These are phyloP conservation scores for Coprinellus micaceus DNA, from an alignment of 768 basidiomycete species.

Conservation along the genomic window DNA sequence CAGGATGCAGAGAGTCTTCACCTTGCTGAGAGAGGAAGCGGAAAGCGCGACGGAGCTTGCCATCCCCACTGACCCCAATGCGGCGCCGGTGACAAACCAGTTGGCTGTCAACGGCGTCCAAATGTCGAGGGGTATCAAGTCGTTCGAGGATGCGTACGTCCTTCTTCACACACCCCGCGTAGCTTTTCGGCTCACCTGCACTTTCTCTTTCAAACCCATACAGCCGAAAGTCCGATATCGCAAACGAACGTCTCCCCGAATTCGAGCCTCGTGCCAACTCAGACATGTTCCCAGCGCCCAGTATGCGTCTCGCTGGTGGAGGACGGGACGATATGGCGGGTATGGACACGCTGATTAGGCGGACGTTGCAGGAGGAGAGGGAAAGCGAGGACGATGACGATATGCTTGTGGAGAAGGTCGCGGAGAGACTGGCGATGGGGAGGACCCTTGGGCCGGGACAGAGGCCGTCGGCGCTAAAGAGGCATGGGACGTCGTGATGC, in stretches of 20 bases:
- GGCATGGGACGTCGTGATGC: slow-evolving; percentile 53
- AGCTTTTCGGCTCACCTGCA: background rate
- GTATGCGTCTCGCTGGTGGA: slow-evolving; percentile 45
- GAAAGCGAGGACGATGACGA: slow-evolving; percentile 38
- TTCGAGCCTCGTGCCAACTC: slow-evolving; percentile 43
- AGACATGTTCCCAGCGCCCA: slow-evolving; percentile 57
- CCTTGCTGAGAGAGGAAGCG: slow-evolving; percentile 79
- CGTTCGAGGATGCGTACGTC: slow-evolving; percentile 74
- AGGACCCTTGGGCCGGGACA: slow-evolving; percentile 35
- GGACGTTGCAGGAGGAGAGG: slow-evolving; percentile 54
- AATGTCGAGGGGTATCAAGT: slow-evolving; percentile 59
- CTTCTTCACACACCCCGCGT: slow-evolving; percentile 1
- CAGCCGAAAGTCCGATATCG: slow-evolving; percentile 68
- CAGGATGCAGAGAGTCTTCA: slow-evolving; percentile 86
- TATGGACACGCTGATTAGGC: slow-evolving; percentile 66
- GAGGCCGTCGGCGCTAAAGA: slow-evolving; percentile 53
- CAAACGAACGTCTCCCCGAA: slow-evolving; percentile 71
- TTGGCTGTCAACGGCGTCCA: slow-evolving; percentile 61
- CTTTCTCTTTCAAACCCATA: background rate
- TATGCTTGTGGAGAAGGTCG: slow-evolving; percentile 31
- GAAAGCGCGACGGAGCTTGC: slow-evolving; percentile 73
- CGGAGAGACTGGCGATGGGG: slow-evolving; percentile 57
- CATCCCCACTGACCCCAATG: slow-evolving; percentile 22
- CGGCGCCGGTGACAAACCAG: slow-evolving; percentile 35
- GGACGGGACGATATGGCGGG: slow-evolving; percentile 37